These are phyloP conservation scores for Cicer cuneatum DNA, from an alignment of 306 rosid species.

Conservation along the genomic window DNA sequence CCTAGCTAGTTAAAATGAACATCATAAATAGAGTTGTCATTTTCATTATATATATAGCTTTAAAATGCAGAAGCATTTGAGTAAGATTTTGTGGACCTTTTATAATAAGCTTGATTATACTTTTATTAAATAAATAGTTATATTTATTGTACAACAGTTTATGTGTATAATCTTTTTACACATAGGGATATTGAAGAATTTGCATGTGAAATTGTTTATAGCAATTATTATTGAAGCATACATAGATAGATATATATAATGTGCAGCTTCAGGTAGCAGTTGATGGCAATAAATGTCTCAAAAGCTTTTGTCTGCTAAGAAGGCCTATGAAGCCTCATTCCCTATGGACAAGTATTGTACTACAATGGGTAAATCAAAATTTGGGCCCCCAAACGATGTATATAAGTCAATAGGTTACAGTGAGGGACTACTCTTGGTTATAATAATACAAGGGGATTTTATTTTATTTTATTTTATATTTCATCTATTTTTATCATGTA, in stretches of 20 bases:
- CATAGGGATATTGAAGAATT: not conserved
- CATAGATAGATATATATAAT: not conserved
- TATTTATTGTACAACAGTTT: not conserved
- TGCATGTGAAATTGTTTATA: not conserved
- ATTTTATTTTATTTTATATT: not conserved
- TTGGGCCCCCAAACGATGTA: constrained; percentile 44
- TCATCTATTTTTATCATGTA: not conserved
- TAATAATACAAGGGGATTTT: not conserved
- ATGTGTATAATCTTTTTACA: not conserved
- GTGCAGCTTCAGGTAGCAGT: constrained; percentile 24
- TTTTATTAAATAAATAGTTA: not conserved
- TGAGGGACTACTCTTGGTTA: not conserved
- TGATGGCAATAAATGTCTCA: constrained; percentile 36
- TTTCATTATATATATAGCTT: too few species aligned
- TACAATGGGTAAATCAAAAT: constrained; percentile 35
- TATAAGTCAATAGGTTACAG: constrained; percentile 28
- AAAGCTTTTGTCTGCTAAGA: constrained; percentile 37
- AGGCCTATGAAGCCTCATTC: constrained; percentile 41
- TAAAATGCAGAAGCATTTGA: too few species aligned
- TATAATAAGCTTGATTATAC: too few species aligned
- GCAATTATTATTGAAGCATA: not conserved
- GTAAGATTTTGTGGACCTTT: too few species aligned
- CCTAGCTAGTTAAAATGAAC: too few species aligned
- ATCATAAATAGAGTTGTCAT: too few species aligned
- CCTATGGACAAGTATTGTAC: constrained; percentile 46